phyloP scores from a whole-genome alignment of 148 eudicot genomes.

The Tetragonia tetragonoides region DNA sequence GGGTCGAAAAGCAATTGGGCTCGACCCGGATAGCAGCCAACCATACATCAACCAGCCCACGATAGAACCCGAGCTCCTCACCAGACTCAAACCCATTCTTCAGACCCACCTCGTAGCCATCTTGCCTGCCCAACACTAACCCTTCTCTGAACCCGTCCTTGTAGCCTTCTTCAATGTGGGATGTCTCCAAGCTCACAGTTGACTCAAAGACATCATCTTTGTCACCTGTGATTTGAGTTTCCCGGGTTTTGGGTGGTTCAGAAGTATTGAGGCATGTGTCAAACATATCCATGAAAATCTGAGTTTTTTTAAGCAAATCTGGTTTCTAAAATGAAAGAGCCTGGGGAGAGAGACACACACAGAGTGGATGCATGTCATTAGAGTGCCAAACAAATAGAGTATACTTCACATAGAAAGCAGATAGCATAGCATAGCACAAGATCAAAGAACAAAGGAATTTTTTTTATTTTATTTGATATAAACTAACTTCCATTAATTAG shows the following conservation, averaged over 20 bases:
- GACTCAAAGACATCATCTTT: slow-evolving; percentile 50
- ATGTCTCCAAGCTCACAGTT: slow-evolving; percentile 45
- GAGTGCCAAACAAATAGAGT: too few species aligned
- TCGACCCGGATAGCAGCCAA: slow-evolving; percentile 51
- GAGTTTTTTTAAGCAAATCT: too few species aligned
- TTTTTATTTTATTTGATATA: too few species aligned
- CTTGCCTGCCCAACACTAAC: slow-evolving; percentile 46
- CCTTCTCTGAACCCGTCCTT: slow-evolving; percentile 68
- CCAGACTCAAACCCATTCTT: slow-evolving; percentile 68
- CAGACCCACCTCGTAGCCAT: slow-evolving; percentile 72
- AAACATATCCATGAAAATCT: slow-evolving; percentile 16
- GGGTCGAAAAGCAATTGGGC: slow-evolving; percentile 45
- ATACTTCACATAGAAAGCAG: too few species aligned
- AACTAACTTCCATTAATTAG: too few species aligned
- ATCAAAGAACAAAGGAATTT: too few species aligned
- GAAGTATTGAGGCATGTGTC: not conserved
- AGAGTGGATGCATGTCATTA: too few species aligned
- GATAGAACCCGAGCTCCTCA: slow-evolving; percentile 77
- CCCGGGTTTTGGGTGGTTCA: not conserved
- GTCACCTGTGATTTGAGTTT: not conserved
- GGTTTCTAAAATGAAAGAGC: too few species aligned
- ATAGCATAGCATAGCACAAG: too few species aligned
- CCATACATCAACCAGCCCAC: slow-evolving; percentile 69
- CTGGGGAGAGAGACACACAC: too few species aligned
- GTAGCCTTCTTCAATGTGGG: slow-evolving; percentile 62